Evolutionary conservation across 306 rosid species (phyloP), one percentile per base, ranked within the genome.

Genomic region (Cyclanthera cordifolia): DNA sequence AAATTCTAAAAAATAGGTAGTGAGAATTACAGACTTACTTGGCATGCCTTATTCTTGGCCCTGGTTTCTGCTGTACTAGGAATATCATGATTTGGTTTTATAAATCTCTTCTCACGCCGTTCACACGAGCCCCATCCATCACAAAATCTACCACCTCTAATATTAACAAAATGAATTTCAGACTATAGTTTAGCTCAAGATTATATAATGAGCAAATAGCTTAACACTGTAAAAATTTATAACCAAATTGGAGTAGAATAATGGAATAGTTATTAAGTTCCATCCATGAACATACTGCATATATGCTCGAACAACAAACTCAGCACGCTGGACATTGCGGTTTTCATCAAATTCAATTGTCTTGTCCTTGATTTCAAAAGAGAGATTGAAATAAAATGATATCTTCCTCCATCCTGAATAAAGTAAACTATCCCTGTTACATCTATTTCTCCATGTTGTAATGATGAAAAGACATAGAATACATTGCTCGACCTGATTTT

Each of bases 51-150:
- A 59, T 86, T 92, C 83, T 92, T 92, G 25, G 93, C 97, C 80
- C 97, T 87, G 34, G 97, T 87, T 80, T 89, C 97, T 2, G 97
- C 97, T 32, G 96, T 92, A 78, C 97, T 85, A 17, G 97, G 95
- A 75, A 89, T 69, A 76, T 92, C 97, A 80, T 89, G 90, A 83
- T 92, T 92, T 72, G 97, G 96, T 53, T 87, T 89, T 50, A 10
- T 69, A 77, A 89, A 92, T 59, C 83, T 87, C 84, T 92, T 92
- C 83, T 92, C 97, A 4, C 90, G 90, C 74, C 93, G 84, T 21
- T 92, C 97, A 69, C 97, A 92, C 16, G 96, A 89, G 55, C 97
- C 97, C 96, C 97, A 92, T 77, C 95, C 97, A 81, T 92, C 97
- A n/a, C 96, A 81, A 80, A 89, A 92, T 74, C 97, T 84, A 75